A percentile compares a stretch with the other conserved stretches of the same genome.
Conservation (phyloP, 345 rosid species). For the Mallotus nudiflorus region DNA sequence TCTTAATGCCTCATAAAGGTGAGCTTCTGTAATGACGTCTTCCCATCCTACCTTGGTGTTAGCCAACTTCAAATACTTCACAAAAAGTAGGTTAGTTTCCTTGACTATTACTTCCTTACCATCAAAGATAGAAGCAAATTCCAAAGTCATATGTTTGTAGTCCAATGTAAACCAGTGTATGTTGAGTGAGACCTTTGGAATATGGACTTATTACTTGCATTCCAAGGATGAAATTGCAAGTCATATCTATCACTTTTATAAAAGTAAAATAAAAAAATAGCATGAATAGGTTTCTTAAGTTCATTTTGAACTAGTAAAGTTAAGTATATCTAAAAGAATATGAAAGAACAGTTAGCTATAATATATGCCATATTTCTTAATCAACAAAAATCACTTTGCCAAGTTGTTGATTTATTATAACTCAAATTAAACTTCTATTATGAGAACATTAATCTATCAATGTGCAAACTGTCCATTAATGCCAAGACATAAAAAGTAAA, state of each 20-base stretch:
- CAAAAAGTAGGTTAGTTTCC: constrained; percentile 78
- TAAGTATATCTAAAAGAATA: not conserved
- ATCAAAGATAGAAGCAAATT: constrained; percentile 68
- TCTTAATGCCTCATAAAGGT: constrained; percentile 61
- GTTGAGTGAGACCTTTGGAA: constrained; percentile 12
- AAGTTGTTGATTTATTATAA: not conserved
- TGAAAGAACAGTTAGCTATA: not conserved
- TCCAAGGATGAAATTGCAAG: not conserved
- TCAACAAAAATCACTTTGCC: not conserved
- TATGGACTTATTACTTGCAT: constrained; percentile 8
- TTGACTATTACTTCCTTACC: constrained; percentile 81
- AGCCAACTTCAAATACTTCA: constrained; percentile 42
- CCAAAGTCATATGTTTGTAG: constrained; percentile 45
- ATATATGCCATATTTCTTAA: not conserved
- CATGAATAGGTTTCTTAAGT: not conserved
- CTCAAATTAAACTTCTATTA: not conserved
- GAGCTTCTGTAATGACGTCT: constrained; percentile 66
- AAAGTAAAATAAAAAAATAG: not conserved
- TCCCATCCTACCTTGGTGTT: constrained; percentile 37
- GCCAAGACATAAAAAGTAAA: not conserved
- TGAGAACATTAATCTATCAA: not conserved
- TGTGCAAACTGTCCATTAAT: not conserved
- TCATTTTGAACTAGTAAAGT: not conserved
- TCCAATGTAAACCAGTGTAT: constrained; percentile 14
- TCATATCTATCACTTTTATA: not conserved